Evolutionary conservation across 495 filamentous ascomycete species (phyloP).

Genomic region (Trichoderma orchidacearum): DNA sequence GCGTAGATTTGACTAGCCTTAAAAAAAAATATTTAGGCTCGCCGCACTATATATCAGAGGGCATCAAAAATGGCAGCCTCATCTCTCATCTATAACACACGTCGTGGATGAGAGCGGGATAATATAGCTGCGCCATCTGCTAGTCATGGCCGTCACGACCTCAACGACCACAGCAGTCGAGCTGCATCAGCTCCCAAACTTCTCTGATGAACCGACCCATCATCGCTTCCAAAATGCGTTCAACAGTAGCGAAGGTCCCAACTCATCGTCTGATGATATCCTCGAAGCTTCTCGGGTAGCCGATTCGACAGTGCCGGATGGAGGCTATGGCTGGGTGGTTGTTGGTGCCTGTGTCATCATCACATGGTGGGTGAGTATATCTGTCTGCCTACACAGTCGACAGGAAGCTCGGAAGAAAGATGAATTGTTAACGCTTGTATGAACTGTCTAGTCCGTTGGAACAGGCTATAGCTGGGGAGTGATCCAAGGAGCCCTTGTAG

Average conservation of each 20-base stretch:
- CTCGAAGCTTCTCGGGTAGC: conserved; percentile 35
- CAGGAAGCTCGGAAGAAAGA: too few species aligned
- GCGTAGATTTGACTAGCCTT: too few species aligned
- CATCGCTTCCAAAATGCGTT: not conserved
- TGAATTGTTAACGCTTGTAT: too few species aligned
- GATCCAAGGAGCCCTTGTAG: conserved; percentile 38
- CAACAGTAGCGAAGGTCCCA: not conserved
- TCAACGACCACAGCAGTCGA: not conserved
- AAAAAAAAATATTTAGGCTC: too few species aligned
- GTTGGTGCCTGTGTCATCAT: conserved; percentile 35
- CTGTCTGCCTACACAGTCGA: not conserved
- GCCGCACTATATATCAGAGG: too few species aligned
- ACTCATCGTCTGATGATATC: conserved; percentile 16
- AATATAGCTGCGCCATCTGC: conserved; percentile 1
- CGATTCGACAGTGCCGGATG: conserved; percentile 39
- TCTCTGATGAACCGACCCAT: not conserved
- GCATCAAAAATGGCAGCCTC: too few species aligned
- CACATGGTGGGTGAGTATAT: conserved; percentile 30
- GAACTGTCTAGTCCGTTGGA: conserved; percentile 28
- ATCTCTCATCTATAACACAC: too few species aligned
- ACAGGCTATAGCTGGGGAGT: conserved; percentile 43
- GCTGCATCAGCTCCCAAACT: not conserved
- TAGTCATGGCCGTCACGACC: not conserved
- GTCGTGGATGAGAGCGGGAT: too few species aligned
- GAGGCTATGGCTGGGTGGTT: conserved; percentile 48